A percentile compares a stretch with the other conserved stretches of the same genome.
Evolutionary conservation across 306 rosid species (phyloP).

Genomic region (Parietaria judaica): DNA sequence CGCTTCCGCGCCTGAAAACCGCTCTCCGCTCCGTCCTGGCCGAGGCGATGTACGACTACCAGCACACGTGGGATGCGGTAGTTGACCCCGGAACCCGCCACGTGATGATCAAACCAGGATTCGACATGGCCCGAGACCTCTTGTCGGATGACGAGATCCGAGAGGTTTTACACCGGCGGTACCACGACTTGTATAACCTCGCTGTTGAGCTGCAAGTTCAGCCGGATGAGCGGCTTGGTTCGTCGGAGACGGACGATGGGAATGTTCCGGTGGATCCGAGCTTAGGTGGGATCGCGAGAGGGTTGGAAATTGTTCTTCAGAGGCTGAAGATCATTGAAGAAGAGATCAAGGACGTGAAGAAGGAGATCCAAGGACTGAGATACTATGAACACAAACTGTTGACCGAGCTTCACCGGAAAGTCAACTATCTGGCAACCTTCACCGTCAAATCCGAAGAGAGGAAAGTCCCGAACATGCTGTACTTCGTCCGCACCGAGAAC

Average conservation of each 20-base stretch:
- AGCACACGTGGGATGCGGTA: constrained; percentile 80
- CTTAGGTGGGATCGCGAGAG: constrained; percentile 90
- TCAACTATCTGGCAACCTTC: constrained; percentile 71
- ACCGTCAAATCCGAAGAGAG: constrained; percentile 86
- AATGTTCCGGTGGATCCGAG: constrained; percentile 46
- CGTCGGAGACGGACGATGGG: constrained; percentile 39
- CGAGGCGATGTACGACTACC: constrained; percentile 92
- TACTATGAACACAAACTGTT: constrained; percentile 87
- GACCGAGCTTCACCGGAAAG: constrained; percentile 69
- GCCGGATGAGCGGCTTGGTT: constrained; percentile 49
- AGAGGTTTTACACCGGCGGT: constrained; percentile 79
- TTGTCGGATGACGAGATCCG: constrained; percentile 84
- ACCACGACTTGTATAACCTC: constrained; percentile 71
- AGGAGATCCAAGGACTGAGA: constrained; percentile 90
- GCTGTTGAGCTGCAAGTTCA: constrained; percentile 88
- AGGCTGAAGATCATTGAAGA: constrained; percentile 90
- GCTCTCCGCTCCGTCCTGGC: constrained; percentile 86
- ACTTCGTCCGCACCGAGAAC: constrained; percentile 74
- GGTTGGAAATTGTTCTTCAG: constrained; percentile 81
- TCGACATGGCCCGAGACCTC: constrained; percentile 81
- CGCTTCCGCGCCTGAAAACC: constrained; percentile 63
- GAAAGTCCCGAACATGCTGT: constrained; percentile 90
- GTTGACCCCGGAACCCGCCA: constrained; percentile 41
- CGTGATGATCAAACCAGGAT: constrained; percentile 50
- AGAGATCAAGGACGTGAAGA: constrained; percentile 91